Evolutionary conservation across 306 rosid species (phyloP).

Genomic region (Citrullus colocynthis): DNA sequence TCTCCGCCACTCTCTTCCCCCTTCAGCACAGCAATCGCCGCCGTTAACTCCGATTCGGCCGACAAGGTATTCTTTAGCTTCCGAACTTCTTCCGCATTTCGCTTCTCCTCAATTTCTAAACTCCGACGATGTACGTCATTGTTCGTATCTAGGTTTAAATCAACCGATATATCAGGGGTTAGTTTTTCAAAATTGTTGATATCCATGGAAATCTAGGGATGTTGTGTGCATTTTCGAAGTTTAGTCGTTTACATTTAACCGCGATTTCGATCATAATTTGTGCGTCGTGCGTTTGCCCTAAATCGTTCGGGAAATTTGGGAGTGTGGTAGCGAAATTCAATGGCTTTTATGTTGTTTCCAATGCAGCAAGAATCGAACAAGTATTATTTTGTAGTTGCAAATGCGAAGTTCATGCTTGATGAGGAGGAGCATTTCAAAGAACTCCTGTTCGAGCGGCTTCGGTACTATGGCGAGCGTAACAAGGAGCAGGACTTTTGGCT

Average conservation of each 20-base stretch:
- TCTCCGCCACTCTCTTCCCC: constrained; percentile 15
- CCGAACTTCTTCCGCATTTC: background rate
- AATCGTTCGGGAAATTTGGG: background rate
- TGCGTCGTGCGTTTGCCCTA: background rate
- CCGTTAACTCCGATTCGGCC: constrained; percentile 52
- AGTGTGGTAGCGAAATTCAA: background rate
- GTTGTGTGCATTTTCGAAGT: background rate
- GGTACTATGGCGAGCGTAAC: constrained; percentile 45
- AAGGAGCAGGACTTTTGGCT: constrained; percentile 91
- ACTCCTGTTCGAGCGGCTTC: constrained; percentile 56
- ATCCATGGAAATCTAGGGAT: background rate
- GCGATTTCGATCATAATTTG: background rate
- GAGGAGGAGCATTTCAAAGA: constrained; percentile 98
- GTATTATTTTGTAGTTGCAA: constrained; percentile 75
- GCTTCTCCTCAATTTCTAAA: background rate
- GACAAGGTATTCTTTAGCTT: constrained; percentile 33
- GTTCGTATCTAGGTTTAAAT: background rate
- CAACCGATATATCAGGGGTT: background rate
- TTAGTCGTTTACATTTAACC: background rate
- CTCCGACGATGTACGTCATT: background rate
- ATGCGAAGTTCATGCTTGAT: constrained; percentile 95
- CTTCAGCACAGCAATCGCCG: constrained; percentile 44
- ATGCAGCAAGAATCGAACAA: constrained; percentile 38
- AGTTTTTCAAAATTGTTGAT: background rate
- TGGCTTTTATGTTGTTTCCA: background rate